Percentiles rank a stretch among this genome's conserved stretches.
phyloP scores from a whole-genome alignment of 164 flowering plant species.

The Magnolia sinica region DNA sequence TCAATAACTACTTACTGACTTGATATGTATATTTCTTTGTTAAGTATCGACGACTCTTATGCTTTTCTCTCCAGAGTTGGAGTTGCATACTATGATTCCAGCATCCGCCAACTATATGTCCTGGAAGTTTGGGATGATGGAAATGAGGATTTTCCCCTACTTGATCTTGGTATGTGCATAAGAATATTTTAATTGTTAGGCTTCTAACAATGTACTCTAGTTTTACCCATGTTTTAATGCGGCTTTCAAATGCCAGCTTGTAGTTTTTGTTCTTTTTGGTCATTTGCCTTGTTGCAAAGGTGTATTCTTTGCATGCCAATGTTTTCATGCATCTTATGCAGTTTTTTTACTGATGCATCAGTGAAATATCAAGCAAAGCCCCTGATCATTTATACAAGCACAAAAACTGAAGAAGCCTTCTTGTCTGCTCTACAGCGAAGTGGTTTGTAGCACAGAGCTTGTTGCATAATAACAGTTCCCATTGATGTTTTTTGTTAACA shows the following conservation, averaged over 20 bases:
- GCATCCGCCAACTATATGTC: constrained; percentile 74
- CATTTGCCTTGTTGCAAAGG: constrained; percentile 7
- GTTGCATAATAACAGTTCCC: background rate
- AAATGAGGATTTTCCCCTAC: constrained; percentile 57
- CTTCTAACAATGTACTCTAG: background rate
- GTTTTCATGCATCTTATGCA: background rate
- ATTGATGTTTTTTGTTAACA: constrained; percentile 15
- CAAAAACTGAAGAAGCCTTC: constrained; percentile 80
- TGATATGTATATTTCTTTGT: background rate
- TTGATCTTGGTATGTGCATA: constrained; percentile 62
- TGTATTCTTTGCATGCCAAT: background rate
- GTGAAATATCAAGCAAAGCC: constrained; percentile 95
- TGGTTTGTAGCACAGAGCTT: constrained; percentile 42
- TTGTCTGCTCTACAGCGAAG: constrained; percentile 72
- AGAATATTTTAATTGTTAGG: background rate
- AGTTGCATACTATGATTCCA: constrained; percentile 80
- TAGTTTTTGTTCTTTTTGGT: background rate
- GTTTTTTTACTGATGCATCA: constrained; percentile 25
- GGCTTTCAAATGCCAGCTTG: background rate
- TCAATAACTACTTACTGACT: background rate
- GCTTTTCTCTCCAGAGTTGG: constrained; percentile 58
- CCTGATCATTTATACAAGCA: constrained; percentile 76
- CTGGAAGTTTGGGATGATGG: constrained; percentile 94
- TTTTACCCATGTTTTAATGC: background rate
- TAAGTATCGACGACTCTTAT: background rate